Evolutionary conservation across 1,139 yeast species (phyloP), one percentile per base, ranked within the genome.

Genomic region (Suhomyces maxii): DNA sequence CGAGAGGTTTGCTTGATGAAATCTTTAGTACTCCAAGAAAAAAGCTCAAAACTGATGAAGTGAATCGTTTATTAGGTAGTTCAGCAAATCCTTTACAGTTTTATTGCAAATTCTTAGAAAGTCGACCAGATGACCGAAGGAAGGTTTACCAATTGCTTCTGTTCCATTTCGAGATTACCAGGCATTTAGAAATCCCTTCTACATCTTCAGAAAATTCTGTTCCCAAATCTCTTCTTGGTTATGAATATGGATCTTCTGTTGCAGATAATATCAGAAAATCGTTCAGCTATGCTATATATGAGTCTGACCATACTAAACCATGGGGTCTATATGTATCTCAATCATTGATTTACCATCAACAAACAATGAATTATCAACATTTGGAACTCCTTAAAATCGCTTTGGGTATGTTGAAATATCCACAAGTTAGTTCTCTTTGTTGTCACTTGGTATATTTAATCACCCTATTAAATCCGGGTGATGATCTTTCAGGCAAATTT

Each of bases 321-420:
- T 42, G 45, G 45, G 12, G 23, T 23, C 28, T 38, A 6, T 35
- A 26, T 25, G 41, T 38, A 8, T 33, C 39, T 7, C 28, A 32
- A 2, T 38, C 39, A 6, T 8, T 34, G 3, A 14, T 35, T 2
- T 11, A 9, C 25, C 42, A 38, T 30, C 41, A 42, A 30, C n/a
- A 8, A 3, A 18, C 8, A 8, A n/a, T 26, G 4, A 7, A 26
- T 26, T 1, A n/a, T 33, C n/a, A 14, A 6, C 39, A 34, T 2
- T 44, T 42, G 38, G 56, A 61, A 56, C 13, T 67, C 51, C 51
- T 80, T 11, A 76, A 75, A 46, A 58, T 77, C 30, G 60, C 76
- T n/a, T 54, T 83, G 10, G 79, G 77, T n/a, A 61, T 72, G 46
- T 46, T 82, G 14, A 81, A 76, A 44, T 65, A 68, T 18, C 57